Base-by-base conservation (phyloP, 345 rosid species). In the Eucalyptus sp. region DNA sequence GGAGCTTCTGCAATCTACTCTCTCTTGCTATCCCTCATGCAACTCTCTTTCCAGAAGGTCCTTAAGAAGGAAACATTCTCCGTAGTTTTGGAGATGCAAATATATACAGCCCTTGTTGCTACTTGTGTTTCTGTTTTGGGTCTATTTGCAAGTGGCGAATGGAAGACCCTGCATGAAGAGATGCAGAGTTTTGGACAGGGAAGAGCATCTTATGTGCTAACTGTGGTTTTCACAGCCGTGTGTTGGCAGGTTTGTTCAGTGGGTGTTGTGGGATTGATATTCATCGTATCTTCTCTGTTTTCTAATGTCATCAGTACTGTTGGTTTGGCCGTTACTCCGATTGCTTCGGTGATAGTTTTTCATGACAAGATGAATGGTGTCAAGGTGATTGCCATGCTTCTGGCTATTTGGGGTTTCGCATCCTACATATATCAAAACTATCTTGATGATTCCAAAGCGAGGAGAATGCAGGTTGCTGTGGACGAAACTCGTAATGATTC, bases 11-110 rank as follows among this genome's bases (percentile, higher is more conserved):
- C 96, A 18, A 24, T 96, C 22, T 97, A 96, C 92, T 94, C 98
- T 87, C 99, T 96, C 79, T 52, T 95, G 91, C 97, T 96, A 51
- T 97, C 98, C 58, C 95, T 96, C 33, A 94, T 95, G 96, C 98
- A 97, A 90, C 91, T 92, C 79, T 90, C 96, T 50, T 97, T 97
- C 89, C 94, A 95, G 90, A 96, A 94, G 90, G 88, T 97, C 80
- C 76, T 94, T 86, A 94, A 91, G 86, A 91, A 87, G 94, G 95
- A 93, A 86, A 93, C 94, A 3, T 95, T 93, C 89, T 89, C 89
- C 8, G 94, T 92, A 71, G 97, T 94, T 76, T 86, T 96, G 90
- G 94, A 96, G 52, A 92, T 94, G 97, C 97, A 94, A 88, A 94
- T 96, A 27, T 96, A 91, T 60, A 93, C 96, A 4, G 89, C 95